Evolutionary conservation across 345 rosid genomes (phyloP), one percentile per base, ranked within the genome.

Genomic region (Aethionema arabicum): DNA sequence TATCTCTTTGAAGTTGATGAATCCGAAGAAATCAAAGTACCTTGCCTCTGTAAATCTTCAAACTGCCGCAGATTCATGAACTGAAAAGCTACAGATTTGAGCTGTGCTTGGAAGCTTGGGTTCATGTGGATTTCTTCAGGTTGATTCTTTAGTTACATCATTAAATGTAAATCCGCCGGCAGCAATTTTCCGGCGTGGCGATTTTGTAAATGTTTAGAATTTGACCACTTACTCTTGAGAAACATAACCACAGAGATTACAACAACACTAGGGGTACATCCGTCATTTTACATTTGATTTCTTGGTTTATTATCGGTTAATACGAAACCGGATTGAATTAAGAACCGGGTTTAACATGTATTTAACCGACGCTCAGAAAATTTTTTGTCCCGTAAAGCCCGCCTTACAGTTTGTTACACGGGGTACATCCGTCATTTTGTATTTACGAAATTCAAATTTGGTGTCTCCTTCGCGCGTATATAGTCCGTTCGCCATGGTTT

Each of bases 1-100:
- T 88, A 91, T 85, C 76, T 80, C 76, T 91, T 91, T 41, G 96
- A 86, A 51, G 86, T 89, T 0, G 95, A 88, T 21, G 96, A 86
- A 74, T 80, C 46, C 4, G 95, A 88, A 50, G 90, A 88, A 9
- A 51, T 76, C 69, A 91, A 85, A 67, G 95, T 88, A 42, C 95
- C 93, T 59, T 92, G 98, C 82, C 80, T 80, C 30, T 92, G 98
- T 59, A 76, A 69, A 81, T 66, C 98, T 69, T 74, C 82, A 7
- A 82, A 80, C 59, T 92, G 98, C 62, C 76, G 91, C 74, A 82
- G 82, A 68, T 89, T 79, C 75, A 89, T 92, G 95, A 72, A 87
- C 72, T 73, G 72, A 54, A 14, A 36, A 6, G 38, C 50, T 43
- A 12, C 50, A 32, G 6, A 37, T 27, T 48, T 45, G 64, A 59